phyloP scores from a whole-genome alignment of 2,329 filamentous ascomycete species.

The Cladosporium velox region DNA sequence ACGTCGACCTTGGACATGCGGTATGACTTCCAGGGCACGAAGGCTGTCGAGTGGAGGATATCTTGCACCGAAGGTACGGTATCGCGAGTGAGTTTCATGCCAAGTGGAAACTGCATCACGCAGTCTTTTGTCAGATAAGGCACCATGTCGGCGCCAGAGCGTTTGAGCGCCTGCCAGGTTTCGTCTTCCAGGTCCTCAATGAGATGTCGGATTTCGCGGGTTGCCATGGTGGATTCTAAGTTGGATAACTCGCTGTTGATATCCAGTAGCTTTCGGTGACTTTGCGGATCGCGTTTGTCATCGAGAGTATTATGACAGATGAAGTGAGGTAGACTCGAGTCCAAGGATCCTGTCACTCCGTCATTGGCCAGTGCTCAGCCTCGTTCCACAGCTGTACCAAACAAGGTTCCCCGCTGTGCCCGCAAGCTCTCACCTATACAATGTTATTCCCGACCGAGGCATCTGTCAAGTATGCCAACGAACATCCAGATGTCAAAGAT shows the following conservation, averaged over 20 bases:
- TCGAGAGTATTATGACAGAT: background rate
- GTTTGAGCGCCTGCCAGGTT: conserved; percentile 35
- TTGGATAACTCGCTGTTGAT: background rate
- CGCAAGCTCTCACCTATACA: background rate
- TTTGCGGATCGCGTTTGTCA: background rate
- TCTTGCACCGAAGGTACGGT: conserved; percentile 32
- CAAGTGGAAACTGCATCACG: conserved; percentile 34
- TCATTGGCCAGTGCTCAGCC: conserved; percentile 12
- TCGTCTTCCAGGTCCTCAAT: conserved; percentile 30
- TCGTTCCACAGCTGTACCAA: background rate
- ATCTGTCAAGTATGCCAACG: background rate
- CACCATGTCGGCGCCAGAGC: conserved; percentile 28
- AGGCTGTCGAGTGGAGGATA: conserved; percentile 31
- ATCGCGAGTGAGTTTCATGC: conserved; percentile 32
- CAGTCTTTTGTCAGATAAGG: conserved; percentile 33
- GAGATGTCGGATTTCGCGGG: conserved; percentile 13
- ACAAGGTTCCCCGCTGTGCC: conserved; percentile 3
- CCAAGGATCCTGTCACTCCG: background rate
- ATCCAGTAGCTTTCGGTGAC: background rate
- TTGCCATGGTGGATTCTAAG: background rate
- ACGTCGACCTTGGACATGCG: conserved; percentile 33
- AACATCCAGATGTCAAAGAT: background rate
- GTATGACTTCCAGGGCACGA: conserved; percentile 36
- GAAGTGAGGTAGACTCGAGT: background rate
- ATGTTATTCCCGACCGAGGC: conserved; percentile 10